Evolutionary conservation across 2,329 filamentous ascomycete genomes (phyloP).

Genomic region (Penicillium capsulatum): DNA sequence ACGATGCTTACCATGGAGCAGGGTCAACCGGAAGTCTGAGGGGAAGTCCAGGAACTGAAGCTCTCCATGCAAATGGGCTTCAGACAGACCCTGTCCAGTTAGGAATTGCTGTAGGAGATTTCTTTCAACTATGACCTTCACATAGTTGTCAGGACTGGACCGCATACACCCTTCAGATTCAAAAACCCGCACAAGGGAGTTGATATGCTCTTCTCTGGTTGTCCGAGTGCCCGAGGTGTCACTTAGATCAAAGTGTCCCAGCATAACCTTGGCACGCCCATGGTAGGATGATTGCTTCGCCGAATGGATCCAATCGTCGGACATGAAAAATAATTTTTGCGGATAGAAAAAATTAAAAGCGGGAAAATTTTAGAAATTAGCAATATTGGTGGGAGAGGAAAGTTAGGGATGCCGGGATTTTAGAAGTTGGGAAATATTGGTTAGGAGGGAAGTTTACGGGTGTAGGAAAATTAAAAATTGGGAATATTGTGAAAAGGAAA

Average conservation of each 20-base stretch:
- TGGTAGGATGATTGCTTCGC: neutral
- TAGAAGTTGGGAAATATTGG: neutral
- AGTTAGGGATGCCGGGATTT: neutral
- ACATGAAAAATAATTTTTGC: neutral
- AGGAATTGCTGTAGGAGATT: constrained; percentile 2
- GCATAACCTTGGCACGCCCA: neutral
- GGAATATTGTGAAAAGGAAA: constrained; percentile 1
- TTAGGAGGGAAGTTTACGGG: neutral
- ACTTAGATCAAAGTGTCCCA: neutral
- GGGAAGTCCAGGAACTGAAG: neutral
- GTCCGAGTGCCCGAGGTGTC: neutral
- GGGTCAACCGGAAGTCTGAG: neutral
- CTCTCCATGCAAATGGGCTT: neutral
- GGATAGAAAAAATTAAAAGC: neutral
- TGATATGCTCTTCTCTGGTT: neutral
- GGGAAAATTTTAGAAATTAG: neutral
- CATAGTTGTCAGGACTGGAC: constrained; percentile 1
- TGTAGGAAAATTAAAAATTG: neutral
- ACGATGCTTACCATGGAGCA: constrained; percentile 2
- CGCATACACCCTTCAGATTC: neutral
- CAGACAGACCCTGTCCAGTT: neutral
- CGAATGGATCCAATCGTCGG: neutral
- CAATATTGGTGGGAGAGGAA: neutral
- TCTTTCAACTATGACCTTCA: constrained; percentile 2
- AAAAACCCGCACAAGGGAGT: neutral